Evolutionary conservation across 1,284 basidiomycete species (phyloP), one percentile per base, ranked within the genome.

Genomic region (Ceratobasidium sp.): DNA sequence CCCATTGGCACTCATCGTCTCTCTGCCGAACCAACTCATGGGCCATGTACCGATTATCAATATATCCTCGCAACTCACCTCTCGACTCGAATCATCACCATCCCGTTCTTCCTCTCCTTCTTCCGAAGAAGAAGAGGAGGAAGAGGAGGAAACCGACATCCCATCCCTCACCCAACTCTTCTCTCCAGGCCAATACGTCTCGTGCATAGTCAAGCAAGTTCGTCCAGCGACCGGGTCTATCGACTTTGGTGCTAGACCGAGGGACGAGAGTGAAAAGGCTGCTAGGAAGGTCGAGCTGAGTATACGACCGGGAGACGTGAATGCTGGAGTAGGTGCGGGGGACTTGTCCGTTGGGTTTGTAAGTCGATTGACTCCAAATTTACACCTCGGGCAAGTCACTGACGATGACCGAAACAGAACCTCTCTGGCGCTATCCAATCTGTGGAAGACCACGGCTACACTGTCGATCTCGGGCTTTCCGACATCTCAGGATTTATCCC

Each of bases 11-110:
- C 86, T 99, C 52, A 88, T 99, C 72, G 84, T 99, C 28, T 98
- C 96, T 6, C 85, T 99, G 26, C 97, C 97, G 26, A 94, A 96
- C 79, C 97, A 99, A 83, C 88, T 99, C 50, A 88, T 96, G 75
- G 97, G 89, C 3, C 96, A 99, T 81, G 86, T 99, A 30, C 97
- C 97, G 10, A 96, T 99, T 77, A 98, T 96, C 39, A 90, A 96
- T 80, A 88, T 99, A 74, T 95, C 96, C n/a, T 82, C 87, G 16
- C 89, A 92, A 76, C 87, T 97, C 74, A 98, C 96, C 2, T 77
- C 84, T 28, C 84, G 87, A 18, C 85, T 88, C 1, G 80, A 82
- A 43, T 48, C 55, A 41, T 21, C 74, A 76, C 52, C 67, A 18
- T 70, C 65, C 18, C 79, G 78, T 21, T 75, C 77, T 34, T 75